phyloP scores from a whole-genome alignment of 2,329 filamentous ascomycete species.

The Talaromyces sp. region DNA sequence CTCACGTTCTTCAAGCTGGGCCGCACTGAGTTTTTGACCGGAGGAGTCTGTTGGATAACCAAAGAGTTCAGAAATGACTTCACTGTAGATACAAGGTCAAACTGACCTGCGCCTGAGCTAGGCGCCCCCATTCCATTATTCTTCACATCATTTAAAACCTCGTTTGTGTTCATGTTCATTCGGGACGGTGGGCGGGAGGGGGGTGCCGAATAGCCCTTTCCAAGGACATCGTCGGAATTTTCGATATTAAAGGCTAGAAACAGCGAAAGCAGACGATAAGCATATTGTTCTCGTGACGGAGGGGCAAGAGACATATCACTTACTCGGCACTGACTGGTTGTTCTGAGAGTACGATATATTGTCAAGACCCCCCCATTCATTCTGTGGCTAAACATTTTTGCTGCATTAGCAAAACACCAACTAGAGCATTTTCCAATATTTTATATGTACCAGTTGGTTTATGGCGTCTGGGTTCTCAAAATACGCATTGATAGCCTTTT shows the following conservation, averaged over 20 bases:
- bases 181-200: constrained; percentile 45
- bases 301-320: constrained; percentile 2
- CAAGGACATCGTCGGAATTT: constrained; percentile 28
- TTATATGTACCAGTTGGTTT: constrained; percentile 18
- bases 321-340: constrained; percentile 22
- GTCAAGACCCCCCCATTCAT: constrained; percentile 6
- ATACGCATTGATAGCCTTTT: constrained; percentile 43
- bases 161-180: constrained; percentile 32
- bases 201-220: constrained; percentile 30
- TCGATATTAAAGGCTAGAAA: constrained; percentile 32
- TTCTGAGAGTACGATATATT: constrained; percentile 16
- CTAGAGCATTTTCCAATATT: neutral
- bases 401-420: neutral
- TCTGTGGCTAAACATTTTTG: constrained; percentile 1
- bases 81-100: neutral
- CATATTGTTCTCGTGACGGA: neutral
- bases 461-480: constrained; percentile 39
- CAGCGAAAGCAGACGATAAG: neutral
- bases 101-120: constrained; percentile 19
- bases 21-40: constrained; percentile 30
- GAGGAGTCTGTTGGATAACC: constrained; percentile 14
- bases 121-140: constrained; percentile 21
- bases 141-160: constrained; percentile 15
- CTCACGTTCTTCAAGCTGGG: constrained; percentile 40
- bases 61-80: constrained; percentile 13